Evolutionary conservation across 345 rosid genomes (phyloP), one percentile per base, ranked within the genome.

Genomic region (Brassica nigra): DNA sequence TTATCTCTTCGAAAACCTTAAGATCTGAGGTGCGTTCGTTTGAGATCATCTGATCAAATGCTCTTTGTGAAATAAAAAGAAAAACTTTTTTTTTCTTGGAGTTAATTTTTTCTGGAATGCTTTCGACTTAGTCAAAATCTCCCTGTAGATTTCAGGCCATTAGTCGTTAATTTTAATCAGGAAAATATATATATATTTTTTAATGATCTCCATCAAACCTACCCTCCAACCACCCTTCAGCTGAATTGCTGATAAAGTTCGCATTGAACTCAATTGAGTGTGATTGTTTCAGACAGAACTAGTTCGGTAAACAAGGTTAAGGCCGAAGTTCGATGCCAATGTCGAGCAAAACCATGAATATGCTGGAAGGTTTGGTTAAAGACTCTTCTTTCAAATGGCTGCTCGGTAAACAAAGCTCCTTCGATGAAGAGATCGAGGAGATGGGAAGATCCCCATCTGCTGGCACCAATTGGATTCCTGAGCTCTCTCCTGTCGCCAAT

Each of bases 301-400:
- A 54, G 71, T 44, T 31, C 1, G n/a, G 37, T n/a, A 6, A 44
- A 68, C 68, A 33, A 62, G 28, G 23, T 76, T 76, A 59, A 77
- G 31, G 70, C 54, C 18, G 2, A 59, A 18, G 10, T 28, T 66
- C 28, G 9, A 29, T 65, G 88, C 81, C 6, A 49, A 87, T 88
- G 58, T 78, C 89, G 49, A 91, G 86, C 87, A 93, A 86, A 81
- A 87, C 93, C 30, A 77, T 89, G 77, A 84, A 83, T 83, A 83
- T 91, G 89, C 84, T 95, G 1, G 97, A 93, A 86, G 90, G 87
- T 81, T 79, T 95, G 37, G 95, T 89, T 34, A 85, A 80, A 83
- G 97, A 92, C 36, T 90, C 95, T 49, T 91, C 99, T 52, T 91
- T 95, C 81, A 88, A 88, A 82, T 93, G 98, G 98, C 75, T 95